Conservation (phyloP, 2,329 filamentous ascomycete genomes). For the Fusarium paranaense region DNA sequence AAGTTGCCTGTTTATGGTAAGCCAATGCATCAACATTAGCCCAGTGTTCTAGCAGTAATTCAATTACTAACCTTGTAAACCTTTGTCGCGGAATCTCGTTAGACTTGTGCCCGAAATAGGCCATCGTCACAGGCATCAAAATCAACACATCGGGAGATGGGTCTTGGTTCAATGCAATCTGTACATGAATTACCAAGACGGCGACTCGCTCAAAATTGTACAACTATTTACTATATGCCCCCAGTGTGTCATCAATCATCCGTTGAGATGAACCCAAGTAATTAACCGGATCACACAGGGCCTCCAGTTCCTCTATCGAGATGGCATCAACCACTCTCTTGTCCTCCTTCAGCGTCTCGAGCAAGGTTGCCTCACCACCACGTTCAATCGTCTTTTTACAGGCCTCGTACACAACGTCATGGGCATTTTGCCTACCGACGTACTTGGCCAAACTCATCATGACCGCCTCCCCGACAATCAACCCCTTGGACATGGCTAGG, state of each 20-base stretch:
- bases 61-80: too few relatives aligned
- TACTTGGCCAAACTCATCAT: conserved; percentile 69
- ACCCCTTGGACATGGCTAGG: conserved; percentile 60
- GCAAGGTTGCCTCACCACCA: conserved; percentile 2
- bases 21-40: not conserved
- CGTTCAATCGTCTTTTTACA: conserved; percentile 48
- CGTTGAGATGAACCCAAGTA: conserved; percentile 8
- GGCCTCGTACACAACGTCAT: conserved; percentile 67
- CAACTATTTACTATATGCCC: not conserved
- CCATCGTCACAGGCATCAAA: too few relatives aligned
- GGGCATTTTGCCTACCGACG: conserved; percentile 63
- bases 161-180: not conserved
- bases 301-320: not conserved
- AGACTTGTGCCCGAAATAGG: too few relatives aligned
- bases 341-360: not conserved
- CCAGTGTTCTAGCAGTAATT: not conserved
- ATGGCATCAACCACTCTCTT: not conserved
- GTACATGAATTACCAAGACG: not conserved
- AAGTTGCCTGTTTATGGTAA: too few relatives aligned
- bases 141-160: not conserved
- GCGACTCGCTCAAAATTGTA: rapidly evolving
- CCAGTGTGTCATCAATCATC: not conserved
- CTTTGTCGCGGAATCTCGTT: too few relatives aligned
- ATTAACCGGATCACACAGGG: conserved; percentile 12
- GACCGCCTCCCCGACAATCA: conserved; percentile 70